phyloP scores from a whole-genome alignment of 441 rosid species.

The Dalechampia spathulata region DNA sequence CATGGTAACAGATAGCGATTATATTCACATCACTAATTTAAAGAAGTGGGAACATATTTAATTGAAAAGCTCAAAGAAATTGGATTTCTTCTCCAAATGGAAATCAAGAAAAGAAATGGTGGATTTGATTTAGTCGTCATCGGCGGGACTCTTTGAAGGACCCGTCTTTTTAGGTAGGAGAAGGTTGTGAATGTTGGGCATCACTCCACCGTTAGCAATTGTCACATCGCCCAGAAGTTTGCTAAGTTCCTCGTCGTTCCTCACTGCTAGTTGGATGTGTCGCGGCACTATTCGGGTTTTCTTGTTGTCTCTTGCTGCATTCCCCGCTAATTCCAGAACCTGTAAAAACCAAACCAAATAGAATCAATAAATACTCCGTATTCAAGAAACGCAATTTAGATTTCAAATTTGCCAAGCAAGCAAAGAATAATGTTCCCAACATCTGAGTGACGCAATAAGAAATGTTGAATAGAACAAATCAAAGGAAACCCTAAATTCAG shows the following conservation, averaged over 20 bases:
- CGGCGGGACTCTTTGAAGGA: constrained; percentile 53
- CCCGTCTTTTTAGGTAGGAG: constrained; percentile 85
- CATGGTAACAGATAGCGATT: no score
- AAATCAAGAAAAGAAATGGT: no score
- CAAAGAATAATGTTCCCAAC: not conserved
- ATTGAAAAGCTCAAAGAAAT: no score
- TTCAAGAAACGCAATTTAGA: not conserved
- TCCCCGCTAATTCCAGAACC: constrained; percentile 94
- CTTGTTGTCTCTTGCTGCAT: constrained; percentile 93
- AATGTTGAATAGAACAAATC: no score
- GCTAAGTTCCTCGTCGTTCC: no score
- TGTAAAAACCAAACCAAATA: constrained; percentile 5
- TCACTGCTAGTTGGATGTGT: constrained; percentile 83
- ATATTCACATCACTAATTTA: no score
- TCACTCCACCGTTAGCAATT: constrained; percentile 89
- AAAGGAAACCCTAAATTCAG: no score
- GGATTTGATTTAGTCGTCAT: constrained; percentile 4
- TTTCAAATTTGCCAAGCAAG: not conserved
- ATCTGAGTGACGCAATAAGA: no score
- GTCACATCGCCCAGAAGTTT: constrained; percentile 91
- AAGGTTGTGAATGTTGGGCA: constrained; percentile 93
- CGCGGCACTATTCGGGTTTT: constrained; percentile 88
- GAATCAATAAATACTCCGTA: not conserved
- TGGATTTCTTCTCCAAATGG: no score
- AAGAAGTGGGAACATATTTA: no score